Base-by-base conservation (phyloP, 202 grass and related monocot species). In the Elaeis oleifera region DNA sequence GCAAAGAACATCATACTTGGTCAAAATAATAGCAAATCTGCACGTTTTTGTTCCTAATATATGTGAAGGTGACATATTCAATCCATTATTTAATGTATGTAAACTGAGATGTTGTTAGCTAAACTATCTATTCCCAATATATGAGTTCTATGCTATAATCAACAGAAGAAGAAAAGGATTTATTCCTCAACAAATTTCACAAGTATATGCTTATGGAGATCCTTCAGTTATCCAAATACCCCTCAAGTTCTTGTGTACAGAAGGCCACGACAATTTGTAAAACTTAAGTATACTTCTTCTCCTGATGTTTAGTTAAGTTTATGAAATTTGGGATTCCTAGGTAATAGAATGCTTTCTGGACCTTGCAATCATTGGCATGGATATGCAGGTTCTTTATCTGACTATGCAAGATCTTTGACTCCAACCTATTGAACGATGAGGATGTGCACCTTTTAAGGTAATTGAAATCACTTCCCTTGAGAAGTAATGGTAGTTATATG, bases 1-100 rank as follows among this genome's bases (percentile, higher is more conserved):
- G 61, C 84, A 84, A 83, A 84, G 92, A 83, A 97, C 84, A 56
- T 91, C 88, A 20, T 97, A 61, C 51, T 74, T 91, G 58, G 87
- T 97, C 64, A 97, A 97, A 78, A 97, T 97, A 82, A 89, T 97
- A 56, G 92, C 92, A 61, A 97, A 91, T 67, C 69, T 97, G 48
- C 88, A 97, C 69, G 80, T 97, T 50, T 97, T 97, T 64, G 79
- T 97, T 76, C 92, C 92, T 51, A 89, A 89, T 71, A 97, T 97
- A 72, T 91, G 88, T 63, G 84, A 85, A 89, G 92, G 92, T 97
- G 20, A 82, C 74, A 59, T 49, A 18, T 70, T 77, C 20, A 65
- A 56, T 23, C 65, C 21, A 39, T 31, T 50, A 64, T 24, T 16
- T 63, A 26, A 8, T 55, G 3, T 23, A 76, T 56, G 23, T 25